Evolutionary conservation across 2,329 filamentous ascomycete genomes (phyloP).

Genomic region (Cryphonectria japonica): DNA sequence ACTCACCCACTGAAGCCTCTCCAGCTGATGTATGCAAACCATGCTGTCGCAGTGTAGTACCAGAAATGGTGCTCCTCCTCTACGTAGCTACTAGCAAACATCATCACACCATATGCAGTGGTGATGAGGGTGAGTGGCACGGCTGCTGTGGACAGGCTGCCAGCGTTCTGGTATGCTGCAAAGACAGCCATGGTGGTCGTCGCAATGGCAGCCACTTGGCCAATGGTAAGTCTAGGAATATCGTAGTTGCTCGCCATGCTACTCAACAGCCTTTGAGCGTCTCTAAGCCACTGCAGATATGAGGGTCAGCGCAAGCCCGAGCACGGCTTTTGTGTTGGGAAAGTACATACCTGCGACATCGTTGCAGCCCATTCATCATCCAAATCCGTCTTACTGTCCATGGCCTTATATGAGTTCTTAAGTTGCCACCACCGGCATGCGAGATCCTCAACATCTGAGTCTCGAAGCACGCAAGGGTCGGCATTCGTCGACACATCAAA

Average conservation of each 20-base stretch:
- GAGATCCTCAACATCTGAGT: constrained; percentile 57
- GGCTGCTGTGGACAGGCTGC: constrained; percentile 37
- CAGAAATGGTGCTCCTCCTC: constrained; percentile 99
- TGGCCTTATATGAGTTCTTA: constrained; percentile 28
- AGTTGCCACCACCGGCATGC: constrained; percentile 70
- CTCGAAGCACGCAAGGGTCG: constrained; percentile 41
- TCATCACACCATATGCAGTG: constrained; percentile 76
- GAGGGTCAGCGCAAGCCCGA: background rate
- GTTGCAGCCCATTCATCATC: constrained; percentile 46
- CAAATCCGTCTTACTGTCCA: constrained; percentile 33
- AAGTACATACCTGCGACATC: constrained; percentile 46
- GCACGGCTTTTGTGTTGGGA: background rate
- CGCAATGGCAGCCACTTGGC: constrained; percentile 43
- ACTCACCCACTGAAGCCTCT: constrained; percentile 49
- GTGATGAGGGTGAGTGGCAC: constrained; percentile 56
- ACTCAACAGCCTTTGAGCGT: constrained; percentile 80
- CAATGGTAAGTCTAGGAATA: constrained; percentile 61
- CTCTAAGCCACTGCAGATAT: constrained; percentile 62
- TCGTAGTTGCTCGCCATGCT: constrained; percentile 93
- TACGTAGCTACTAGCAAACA: constrained; percentile 98
- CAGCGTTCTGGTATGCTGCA: constrained; percentile 37
- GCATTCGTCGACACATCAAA: constrained; percentile 40
- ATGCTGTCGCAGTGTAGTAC: constrained; percentile 85
- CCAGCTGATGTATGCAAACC: constrained; percentile 61
- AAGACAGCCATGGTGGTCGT: constrained; percentile 48